Conservation (phyloP, 2,329 filamentous ascomycete genomes). For the Elsinoe perseae region DNA sequence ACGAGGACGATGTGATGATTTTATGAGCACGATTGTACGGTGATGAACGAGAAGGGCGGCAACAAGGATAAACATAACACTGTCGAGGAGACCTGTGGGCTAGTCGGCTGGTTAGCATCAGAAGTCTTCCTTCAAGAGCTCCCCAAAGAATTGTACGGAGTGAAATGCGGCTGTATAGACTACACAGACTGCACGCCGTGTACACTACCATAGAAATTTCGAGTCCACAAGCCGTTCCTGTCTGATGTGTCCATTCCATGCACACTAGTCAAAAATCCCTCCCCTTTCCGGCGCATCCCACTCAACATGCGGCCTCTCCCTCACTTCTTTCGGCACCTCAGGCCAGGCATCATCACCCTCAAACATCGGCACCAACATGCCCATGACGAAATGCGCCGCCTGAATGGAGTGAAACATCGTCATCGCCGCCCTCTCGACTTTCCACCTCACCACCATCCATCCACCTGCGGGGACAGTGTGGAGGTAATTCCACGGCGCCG, state of each 20-base stretch:
- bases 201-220: background rate
- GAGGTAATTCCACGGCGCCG: constrained; percentile 19
- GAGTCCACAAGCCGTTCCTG: background rate
- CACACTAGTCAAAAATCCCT: constrained; percentile 19
- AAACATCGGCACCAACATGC: constrained; percentile 22
- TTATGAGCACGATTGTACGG: too few species aligned
- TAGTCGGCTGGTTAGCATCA: too few species aligned
- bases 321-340: constrained; percentile 18
- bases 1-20: too few species aligned
- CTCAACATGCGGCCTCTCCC: constrained; percentile 20
- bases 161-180: too few species aligned
- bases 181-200: too few species aligned
- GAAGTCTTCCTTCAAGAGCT: too few species aligned
- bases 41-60: too few species aligned
- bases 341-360: constrained; percentile 20
- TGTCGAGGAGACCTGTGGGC: too few species aligned
- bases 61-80: too few species aligned
- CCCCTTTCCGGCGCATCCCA: constrained; percentile 19
- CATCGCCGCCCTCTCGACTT: constrained; percentile 19
- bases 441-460: constrained; percentile 21
- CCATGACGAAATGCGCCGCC: constrained; percentile 20
- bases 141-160: too few species aligned
- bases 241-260: background rate
- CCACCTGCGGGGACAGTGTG: constrained; percentile 21
- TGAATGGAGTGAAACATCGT: constrained; percentile 21